Evolutionary conservation across 2,329 filamentous ascomycete genomes (phyloP), one percentile per base, ranked within the genome.

Genomic region (Penicillium rolfsii): DNA sequence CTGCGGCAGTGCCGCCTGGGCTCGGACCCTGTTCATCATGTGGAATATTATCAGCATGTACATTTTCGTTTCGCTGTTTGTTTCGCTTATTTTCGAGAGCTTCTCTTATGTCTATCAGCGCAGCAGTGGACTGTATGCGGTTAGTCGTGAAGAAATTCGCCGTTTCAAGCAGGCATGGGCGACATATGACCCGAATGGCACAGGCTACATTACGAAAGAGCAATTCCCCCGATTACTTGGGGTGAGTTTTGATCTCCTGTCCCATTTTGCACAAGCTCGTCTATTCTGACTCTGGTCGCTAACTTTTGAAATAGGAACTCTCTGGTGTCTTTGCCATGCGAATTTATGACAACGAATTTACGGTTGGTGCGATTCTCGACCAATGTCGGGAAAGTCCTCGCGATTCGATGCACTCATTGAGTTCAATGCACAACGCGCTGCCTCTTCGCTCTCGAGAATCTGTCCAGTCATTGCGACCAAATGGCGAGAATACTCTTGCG

Each of bases 1-100:
- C 77, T 99, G 95, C 72, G 95, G 95, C 60, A 97, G 94, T 78
- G 85, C 88, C 54, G 85, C 87, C 41, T 99, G 95, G 93, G 93
- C 95, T 7, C 85, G 93, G 55, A 87, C 88, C 36, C 82, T 99
- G 9, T 99, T 99, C 80, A 93, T 98, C 60, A 87, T 90, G 4
- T 99, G 95, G 95, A 99, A 99, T 81, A 94, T 99, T 71, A 85
- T 99, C 77, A 98, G 94, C 90, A 99, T 99, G 95, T 99, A 99
- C 79, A 96, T 99, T 71, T 99, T 99, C 72, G 94, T 98, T 73
- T 97, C 94, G 73, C 81, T 99, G 73, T 99, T 99, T 76, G 94
- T 99, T 61, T 99, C 95, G 52, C 87, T 99, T 75, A 99, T 99
- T 69, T 99, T 96, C 79, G 95, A 99, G 81, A 98, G 93, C 78